Base-by-base conservation (phyloP, 257 asterid species). In the Solanum ossicruentum region DNA sequence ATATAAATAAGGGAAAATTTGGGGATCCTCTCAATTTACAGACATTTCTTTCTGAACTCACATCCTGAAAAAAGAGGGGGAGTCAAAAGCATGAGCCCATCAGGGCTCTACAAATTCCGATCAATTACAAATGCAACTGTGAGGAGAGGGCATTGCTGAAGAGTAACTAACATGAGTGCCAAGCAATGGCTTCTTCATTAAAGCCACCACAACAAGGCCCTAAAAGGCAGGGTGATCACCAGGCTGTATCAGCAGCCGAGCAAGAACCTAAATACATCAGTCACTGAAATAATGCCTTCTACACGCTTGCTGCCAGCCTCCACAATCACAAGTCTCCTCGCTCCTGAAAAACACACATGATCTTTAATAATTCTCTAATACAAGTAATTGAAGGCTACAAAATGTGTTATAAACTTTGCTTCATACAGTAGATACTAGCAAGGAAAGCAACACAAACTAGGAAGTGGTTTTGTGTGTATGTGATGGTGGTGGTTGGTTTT, bases 261-360 rank as follows among this genome's bases (percentile, higher is more conserved):
- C 87, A 93, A 87, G 91, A 92, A 93, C 73, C 84, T 89, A 90
- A 93, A 89, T 88, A 93, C 93, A 32, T 93, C 95, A 41, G 93
- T 92, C 84, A 91, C 84, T 11, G 95, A 91, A 83, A 93, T 88
- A 55, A 93, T 91, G 52, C 97, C 97, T 87, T 93, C 97, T 51
- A 93, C 93, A 1, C 94, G 95, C 89, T 90, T 93, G 85, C 94
- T 92, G 56, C 97, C 97, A 39, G 95, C 94, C 89, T 93, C 95
- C 89, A 93, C 97, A 51, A 93, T 91, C 10, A 93, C 91, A 67
- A 93, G 92, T 87, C 95, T 89, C 87, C 95, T 88, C 10, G 90
- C 94, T 82, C 97, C 95, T 93, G 81, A 88, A 88, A 88, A 18
- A 77, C 32, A 71, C 84, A 55, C 71, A 10, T 70, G 57, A 23